Percentiles rank a stretch among this genome's conserved stretches.
These are phyloP conservation scores for Pyropia yezoensis DNA, from an alignment of 23 red algal species.

Conservation along the genomic window DNA sequence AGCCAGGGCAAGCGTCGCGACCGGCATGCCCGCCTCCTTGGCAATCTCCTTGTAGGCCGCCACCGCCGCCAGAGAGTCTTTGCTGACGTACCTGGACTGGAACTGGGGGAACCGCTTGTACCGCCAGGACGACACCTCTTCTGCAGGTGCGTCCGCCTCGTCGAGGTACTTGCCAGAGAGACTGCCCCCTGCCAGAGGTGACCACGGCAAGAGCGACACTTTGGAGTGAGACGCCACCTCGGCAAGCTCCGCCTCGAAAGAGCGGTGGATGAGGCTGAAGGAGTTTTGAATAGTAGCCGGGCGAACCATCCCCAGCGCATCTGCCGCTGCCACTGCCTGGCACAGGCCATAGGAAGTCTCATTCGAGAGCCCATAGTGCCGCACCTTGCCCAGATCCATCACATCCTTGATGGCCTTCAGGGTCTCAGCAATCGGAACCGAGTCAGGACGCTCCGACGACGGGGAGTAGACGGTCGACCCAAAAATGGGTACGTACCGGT, in stretches of 20 bases:
- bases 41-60: conserved; percentile 43
- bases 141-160: background rate
- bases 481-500: conserved; percentile 67
- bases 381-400: conserved; percentile 70
- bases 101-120: conserved; percentile 41
- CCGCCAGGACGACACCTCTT: conserved; percentile 1
- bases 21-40: conserved; percentile 37
- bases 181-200: conserved; percentile 65
- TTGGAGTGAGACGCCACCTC: conserved; percentile 70
- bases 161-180: conserved; percentile 76
- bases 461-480: conserved; percentile 30
- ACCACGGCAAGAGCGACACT: conserved; percentile 66
- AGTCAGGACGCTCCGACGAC: conserved; percentile 2
- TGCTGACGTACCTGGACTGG: conserved; percentile 18
- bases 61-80: conserved; percentile 11
- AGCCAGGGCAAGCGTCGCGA: conserved; percentile 60
- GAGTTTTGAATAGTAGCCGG: conserved; percentile 80
- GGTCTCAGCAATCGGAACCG: conserved; percentile 28
- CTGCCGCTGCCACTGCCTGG: conserved; percentile 25
- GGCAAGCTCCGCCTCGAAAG: conserved; percentile 63
- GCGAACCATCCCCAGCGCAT: conserved; percentile 45
- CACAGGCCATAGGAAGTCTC: conserved; percentile 79
- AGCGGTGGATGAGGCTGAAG: conserved; percentile 56
- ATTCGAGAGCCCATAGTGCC: conserved; percentile 72
- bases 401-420: conserved; percentile 50